These are phyloP conservation scores for Fonsecaea pugnacius DNA, from an alignment of 2,329 filamentous ascomycete species.

Conservation along the genomic window DNA sequence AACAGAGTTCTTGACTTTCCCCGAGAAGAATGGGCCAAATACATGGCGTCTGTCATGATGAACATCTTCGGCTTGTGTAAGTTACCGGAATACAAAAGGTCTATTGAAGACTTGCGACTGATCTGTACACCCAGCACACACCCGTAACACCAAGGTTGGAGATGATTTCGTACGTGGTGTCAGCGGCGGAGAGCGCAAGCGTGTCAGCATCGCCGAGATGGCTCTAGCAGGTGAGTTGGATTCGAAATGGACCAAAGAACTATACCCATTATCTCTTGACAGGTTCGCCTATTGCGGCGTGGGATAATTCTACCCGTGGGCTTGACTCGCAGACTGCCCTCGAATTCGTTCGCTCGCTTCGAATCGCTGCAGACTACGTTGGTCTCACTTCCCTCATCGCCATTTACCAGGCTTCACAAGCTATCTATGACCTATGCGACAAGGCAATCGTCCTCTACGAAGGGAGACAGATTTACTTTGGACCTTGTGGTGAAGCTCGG, in stretches of 20 bases:
- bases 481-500: slow-evolving; percentile 61
- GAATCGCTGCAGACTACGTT: slow-evolving; percentile 54
- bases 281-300: slow-evolving; percentile 57
- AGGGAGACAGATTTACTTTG: slow-evolving; percentile 69
- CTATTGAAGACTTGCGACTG: slow-evolving; percentile 52
- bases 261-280: background rate
- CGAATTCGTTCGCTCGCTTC: slow-evolving; percentile 60
- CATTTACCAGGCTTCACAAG: slow-evolving; percentile 60
- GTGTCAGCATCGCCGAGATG: slow-evolving; percentile 70
- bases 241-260: background rate
- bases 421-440: slow-evolving; percentile 65
- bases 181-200: slow-evolving; percentile 70
- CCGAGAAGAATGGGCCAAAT: slow-evolving; percentile 27
- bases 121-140: slow-evolving; percentile 64
- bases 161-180: slow-evolving; percentile 70
- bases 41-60: slow-evolving; percentile 56
- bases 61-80: slow-evolving; percentile 62
- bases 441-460: slow-evolving; percentile 71
- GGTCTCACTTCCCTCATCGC: slow-evolving; percentile 60
- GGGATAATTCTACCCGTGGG: slow-evolving; percentile 58
- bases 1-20: slow-evolving; percentile 26
- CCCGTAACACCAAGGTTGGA: slow-evolving; percentile 68
- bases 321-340: slow-evolving; percentile 62
- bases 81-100: slow-evolving; percentile 45
- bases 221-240: slow-evolving; percentile 25